Percentiles rank a stretch among this genome's conserved stretches.
phyloP scores from a whole-genome alignment of 352 stramenopile genomes.

The Globisporangium parvum region DNA sequence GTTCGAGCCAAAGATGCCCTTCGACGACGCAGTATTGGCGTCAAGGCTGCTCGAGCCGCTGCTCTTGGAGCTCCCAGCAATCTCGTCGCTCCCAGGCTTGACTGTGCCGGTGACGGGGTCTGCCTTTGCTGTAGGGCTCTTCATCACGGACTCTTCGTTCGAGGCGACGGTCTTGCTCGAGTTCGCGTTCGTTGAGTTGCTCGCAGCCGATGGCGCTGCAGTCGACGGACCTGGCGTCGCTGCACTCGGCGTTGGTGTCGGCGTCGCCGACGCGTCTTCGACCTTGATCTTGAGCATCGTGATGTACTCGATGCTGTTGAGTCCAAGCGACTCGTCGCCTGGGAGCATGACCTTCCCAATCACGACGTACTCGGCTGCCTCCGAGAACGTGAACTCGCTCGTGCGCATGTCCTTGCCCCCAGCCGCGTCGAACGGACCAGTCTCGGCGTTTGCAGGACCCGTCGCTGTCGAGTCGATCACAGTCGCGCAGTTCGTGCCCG shows the following conservation, averaged over 20 bases:
- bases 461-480: constrained; percentile 32
- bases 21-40: constrained; percentile 8
- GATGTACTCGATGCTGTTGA: constrained; percentile 57
- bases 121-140: not conserved
- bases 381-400: constrained; percentile 41
- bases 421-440: constrained; percentile 33
- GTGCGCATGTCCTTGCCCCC: constrained; percentile 41
- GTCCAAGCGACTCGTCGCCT: constrained; percentile 27
- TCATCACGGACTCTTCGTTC: constrained; percentile 5
- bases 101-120: constrained; percentile 1
- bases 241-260: constrained; percentile 8
- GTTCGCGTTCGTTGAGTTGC: not conserved
- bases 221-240: constrained; percentile 5
- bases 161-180: not conserved
- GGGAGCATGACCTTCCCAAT: constrained; percentile 58
- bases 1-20: constrained; percentile 15
- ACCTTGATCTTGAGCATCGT: constrained; percentile 64
- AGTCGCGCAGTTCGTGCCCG: constrained; percentile 56
- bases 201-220: not conserved
- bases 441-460: constrained; percentile 25
- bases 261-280: constrained; percentile 29
- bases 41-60: constrained; percentile 10
- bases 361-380: constrained; percentile 55
- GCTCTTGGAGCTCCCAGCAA: not conserved
- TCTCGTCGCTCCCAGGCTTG: constrained; percentile 5